phyloP scores from a whole-genome alignment of 2,329 filamentous ascomycete genomes.

The Colletotrichum abscissum region DNA sequence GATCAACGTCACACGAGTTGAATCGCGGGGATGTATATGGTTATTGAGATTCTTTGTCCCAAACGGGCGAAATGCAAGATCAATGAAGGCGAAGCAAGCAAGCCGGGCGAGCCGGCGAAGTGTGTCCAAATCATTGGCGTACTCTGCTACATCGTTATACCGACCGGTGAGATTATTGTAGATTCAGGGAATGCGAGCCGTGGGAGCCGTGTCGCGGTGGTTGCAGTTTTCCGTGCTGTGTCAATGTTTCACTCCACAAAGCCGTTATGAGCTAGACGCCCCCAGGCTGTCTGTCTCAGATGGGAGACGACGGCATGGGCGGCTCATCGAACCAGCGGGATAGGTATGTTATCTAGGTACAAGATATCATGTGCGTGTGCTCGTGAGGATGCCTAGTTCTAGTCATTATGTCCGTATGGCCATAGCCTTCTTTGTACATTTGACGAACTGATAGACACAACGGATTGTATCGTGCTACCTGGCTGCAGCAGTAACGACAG shows the following conservation, averaged over 20 bases:
- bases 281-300: conserved; percentile 24
- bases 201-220: neutral
- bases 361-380: neutral
- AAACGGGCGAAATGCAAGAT: neutral
- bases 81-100: neutral
- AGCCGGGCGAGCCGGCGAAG: neutral
- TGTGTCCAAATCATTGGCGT: neutral
- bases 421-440: neutral
- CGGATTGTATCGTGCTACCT: neutral
- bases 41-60: neutral
- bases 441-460: neutral
- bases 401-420: neutral
- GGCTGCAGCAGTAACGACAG: neutral
- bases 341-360: neutral
- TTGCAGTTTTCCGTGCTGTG: conserved; percentile 7
- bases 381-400: neutral
- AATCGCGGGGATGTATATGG: neutral
- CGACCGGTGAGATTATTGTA: neutral
- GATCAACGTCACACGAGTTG: conserved; percentile 4
- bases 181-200: conserved; percentile 3
- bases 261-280: conserved; percentile 6
- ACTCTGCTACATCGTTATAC: neutral
- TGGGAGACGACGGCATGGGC: conserved; percentile 19
- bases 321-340: conserved; percentile 1
- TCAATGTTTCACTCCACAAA: conserved; percentile 26